Conservation (phyloP, 768 basidiomycete species). For the Cytidiella melzeri region DNA sequence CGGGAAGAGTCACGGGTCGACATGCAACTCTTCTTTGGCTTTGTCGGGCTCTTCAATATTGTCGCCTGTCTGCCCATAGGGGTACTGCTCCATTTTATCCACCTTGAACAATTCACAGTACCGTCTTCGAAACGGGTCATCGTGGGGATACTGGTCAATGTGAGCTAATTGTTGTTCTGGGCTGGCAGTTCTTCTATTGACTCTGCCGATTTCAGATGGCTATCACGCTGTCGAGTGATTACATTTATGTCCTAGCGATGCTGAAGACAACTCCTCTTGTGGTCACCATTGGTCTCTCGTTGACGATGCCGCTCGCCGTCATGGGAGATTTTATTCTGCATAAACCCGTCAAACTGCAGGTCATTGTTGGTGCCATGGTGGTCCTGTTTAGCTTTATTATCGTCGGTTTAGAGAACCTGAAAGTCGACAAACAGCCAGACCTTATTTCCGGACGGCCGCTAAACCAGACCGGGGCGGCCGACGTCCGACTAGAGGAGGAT, state of each 20-base stretch:
- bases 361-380: constrained; percentile 67
- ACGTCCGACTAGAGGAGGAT: neutral
- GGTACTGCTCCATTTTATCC: constrained; percentile 65
- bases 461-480: constrained; percentile 5
- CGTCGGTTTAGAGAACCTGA: constrained; percentile 53
- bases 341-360: constrained; percentile 49
- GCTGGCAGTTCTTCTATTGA: neutral
- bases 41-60: constrained; percentile 85
- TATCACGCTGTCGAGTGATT: constrained; percentile 82
- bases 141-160: constrained; percentile 49
- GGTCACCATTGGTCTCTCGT: constrained; percentile 85
- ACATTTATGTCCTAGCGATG: constrained; percentile 85
- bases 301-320: constrained; percentile 92
- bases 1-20: constrained; percentile 76
- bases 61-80: constrained; percentile 71
- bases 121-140: constrained; percentile 49
- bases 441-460: constrained; percentile 12
- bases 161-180: constrained; percentile 27
- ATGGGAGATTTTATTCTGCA: constrained; percentile 70
- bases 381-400: constrained; percentile 76
- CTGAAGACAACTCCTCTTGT: constrained; percentile 94
- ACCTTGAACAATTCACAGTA: constrained; percentile 67
- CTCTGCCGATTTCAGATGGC: constrained; percentile 77
- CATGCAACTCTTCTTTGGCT: constrained; percentile 95
- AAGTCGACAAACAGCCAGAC: constrained; percentile 20